Evolutionary conservation across 2,329 filamentous ascomycete genomes (phyloP), one percentile per base, ranked within the genome.

Genomic region (Xylaria hypoxylon): DNA sequence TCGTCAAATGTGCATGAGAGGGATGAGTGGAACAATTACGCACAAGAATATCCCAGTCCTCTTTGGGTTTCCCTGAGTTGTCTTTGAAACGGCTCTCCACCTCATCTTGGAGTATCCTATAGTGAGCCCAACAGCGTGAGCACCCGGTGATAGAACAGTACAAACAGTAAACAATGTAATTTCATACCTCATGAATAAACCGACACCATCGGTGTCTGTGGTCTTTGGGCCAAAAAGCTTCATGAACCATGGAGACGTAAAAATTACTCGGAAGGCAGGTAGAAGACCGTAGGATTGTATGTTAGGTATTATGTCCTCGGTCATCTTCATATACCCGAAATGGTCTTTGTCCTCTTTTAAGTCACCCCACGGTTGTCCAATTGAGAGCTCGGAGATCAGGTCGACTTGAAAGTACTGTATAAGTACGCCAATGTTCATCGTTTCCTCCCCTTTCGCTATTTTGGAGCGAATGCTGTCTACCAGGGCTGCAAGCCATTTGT

Each of bases 351-450:
- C 68, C 11, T 59, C 56, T 15, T 47, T 45, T n/a, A 76, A 52
- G 24, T 74, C 63, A 5, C 72, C 72, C 74, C 73, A 76, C 1
- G 73, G 45, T 15, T 68, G 28, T 2, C 74, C 71, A 2, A 67
- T 65, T 11, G 62, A 65, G 4, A 70, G 59, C 8, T 69, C 60
- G 1, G 71, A 69, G 35, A 75, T 64, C 6, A 76, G n/a, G 58
- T 76, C 74, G 2, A 74, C 62, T 40, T 75, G 74, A 31, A 76
- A 73, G 48, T 65, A 72, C 24, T 70, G 62, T 48, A 73, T 56
- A 6, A 74, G 42, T 13, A 52, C 44, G n/a, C 70, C 62, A 13
- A 76, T 64, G 48, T 76, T 68, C n/a, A 76, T 62, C 1, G 58
- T 52, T 26, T 31, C 35, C 11, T 62, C 65, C 2, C 61, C 53